Base-by-base conservation (phyloP, 202 grass and related monocot genomes). In the Hordeum pubiflorum region DNA sequence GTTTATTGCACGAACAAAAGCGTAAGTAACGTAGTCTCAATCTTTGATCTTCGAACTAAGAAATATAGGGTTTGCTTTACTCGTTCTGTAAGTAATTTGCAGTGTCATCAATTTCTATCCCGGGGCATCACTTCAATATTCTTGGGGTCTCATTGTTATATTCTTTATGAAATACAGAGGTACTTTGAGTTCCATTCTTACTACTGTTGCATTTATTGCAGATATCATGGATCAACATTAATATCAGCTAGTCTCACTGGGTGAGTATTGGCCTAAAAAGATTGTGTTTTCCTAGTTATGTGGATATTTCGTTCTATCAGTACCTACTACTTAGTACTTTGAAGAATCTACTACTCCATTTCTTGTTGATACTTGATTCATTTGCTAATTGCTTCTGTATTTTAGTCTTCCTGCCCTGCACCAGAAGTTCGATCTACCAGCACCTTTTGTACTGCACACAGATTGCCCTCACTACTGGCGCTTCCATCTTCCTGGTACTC, bases 391-490 rank as follows among this genome's bases (percentile, higher is more conserved):
- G 11, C 71, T 74, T 88, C 56, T 85, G 15, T 39, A 88, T 89
- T 85, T 67, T 52, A 98, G 96, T 69, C 96, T 98, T 83, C 92
- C 96, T 83, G 85, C 92, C 21, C 65, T 98, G 54, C 96, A 98
- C 86, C 92, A 98, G 63, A 98, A 98, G 80, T 98, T 98, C 85
- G 96, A 98, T 93, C 92, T 98, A 40, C 96, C 96, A 21, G 86
- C 85, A 85, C 88, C 92, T 73, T 98, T 98, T 87, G 90, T 98
- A 82, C 87, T 93, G 69, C 96, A 93, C 80, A 98, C 96, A 14
- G 92, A 98, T 87, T 98, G 96, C 54, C 96, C 96, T 65, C 96
- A 98, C 74, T 98, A 93, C 55, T 98, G 96, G 96, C 77, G 96
- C 58, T 95, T 84, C 72, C 96, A 93, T 85, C 92, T 93, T 90